These are phyloP conservation scores for Lomentospora prolificans DNA, from an alignment of 2,329 filamentous ascomycete species.

Conservation along the genomic window DNA sequence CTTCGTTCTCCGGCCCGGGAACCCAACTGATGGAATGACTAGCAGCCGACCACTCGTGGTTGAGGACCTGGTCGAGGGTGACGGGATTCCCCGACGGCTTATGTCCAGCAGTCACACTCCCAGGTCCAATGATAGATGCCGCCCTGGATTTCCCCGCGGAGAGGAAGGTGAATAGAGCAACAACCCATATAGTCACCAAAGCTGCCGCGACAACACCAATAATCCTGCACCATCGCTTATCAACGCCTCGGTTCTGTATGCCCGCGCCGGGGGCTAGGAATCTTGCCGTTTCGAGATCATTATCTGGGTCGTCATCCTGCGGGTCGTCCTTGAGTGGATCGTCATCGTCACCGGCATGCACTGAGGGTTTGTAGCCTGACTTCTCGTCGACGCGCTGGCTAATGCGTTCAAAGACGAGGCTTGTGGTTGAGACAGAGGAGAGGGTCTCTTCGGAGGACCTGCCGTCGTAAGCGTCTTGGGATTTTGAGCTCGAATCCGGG, in stretches of 20 bases:
- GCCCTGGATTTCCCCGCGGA: too few species aligned
- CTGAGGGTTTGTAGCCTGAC: constrained; percentile 11
- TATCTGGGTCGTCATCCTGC: constrained; percentile 10
- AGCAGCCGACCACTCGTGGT: constrained; percentile 53
- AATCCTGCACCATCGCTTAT: constrained; percentile 53
- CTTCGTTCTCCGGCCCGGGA: constrained; percentile 61
- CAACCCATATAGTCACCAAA: constrained; percentile 57
- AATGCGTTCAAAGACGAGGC: constrained; percentile 70
- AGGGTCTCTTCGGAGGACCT: constrained; percentile 44
- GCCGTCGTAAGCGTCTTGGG: background rate
- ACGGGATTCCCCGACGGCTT: constrained; percentile 59
- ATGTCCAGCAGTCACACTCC: too few species aligned
- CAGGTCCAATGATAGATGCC: too few species aligned
- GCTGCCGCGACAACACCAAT: constrained; percentile 51
- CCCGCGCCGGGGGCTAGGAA: constrained; percentile 33
- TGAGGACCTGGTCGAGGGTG: constrained; percentile 60
- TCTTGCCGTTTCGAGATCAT: constrained; percentile 39
- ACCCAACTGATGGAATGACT: constrained; percentile 68
- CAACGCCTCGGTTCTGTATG: constrained; percentile 44
- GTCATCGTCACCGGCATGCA: constrained; percentile 6
- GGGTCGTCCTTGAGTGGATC: constrained; percentile 3
- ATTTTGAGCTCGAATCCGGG: background rate
- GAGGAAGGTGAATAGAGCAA: constrained; percentile 59
- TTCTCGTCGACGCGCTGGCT: constrained; percentile 40
- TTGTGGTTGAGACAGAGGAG: constrained; percentile 76